These are phyloP conservation scores for Besnoitia besnoiti DNA, from an alignment of 169 alveolate species.

Conservation along the genomic window DNA sequence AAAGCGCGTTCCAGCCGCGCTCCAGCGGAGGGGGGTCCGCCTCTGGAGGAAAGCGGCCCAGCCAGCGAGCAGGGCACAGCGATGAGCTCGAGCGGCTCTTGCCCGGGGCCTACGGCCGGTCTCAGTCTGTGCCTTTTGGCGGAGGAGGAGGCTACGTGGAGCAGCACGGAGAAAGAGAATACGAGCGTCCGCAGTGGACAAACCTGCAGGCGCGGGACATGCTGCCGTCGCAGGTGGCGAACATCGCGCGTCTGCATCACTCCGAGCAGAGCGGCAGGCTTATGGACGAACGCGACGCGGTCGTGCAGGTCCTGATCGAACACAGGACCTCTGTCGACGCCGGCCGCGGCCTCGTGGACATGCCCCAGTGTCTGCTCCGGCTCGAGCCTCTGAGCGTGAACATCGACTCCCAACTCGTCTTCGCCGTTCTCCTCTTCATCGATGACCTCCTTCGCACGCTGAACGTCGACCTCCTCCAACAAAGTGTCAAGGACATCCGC, in stretches of 20 bases:
- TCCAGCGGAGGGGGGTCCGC: no score
- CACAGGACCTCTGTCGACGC: slow-evolving; percentile 19
- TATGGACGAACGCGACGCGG: slow-evolving; percentile 52
- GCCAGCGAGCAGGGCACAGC: background rate
- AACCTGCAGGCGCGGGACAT: background rate
- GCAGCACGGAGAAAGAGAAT: background rate
- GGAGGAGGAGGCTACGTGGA: background rate
- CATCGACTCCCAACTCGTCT: slow-evolving; percentile 60
- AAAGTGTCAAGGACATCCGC: slow-evolving; percentile 65
- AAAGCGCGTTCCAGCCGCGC: no score
- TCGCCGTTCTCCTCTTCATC: slow-evolving; percentile 47
- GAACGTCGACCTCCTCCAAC: slow-evolving; percentile 61
- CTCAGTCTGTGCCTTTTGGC: no score
- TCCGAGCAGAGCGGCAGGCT: slow-evolving; percentile 10
- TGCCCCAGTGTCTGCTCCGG: slow-evolving; percentile 55
- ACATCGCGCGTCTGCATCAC: background rate
- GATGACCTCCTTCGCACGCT: slow-evolving; percentile 61
- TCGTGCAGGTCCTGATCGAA: slow-evolving; percentile 40
- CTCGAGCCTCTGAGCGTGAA: slow-evolving; percentile 58
- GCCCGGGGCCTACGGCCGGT: background rate
- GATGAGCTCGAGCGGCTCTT: background rate
- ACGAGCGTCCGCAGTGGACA: background rate
- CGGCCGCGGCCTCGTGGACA: slow-evolving; percentile 59
- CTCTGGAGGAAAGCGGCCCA: background rate
- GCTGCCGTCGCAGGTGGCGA: slow-evolving; percentile 35